Percentiles rank a stretch among this genome's conserved stretches.
Conservation (phyloP, 805 yeast genomes). For the Metschnikowia aberdeeniae region DNA sequence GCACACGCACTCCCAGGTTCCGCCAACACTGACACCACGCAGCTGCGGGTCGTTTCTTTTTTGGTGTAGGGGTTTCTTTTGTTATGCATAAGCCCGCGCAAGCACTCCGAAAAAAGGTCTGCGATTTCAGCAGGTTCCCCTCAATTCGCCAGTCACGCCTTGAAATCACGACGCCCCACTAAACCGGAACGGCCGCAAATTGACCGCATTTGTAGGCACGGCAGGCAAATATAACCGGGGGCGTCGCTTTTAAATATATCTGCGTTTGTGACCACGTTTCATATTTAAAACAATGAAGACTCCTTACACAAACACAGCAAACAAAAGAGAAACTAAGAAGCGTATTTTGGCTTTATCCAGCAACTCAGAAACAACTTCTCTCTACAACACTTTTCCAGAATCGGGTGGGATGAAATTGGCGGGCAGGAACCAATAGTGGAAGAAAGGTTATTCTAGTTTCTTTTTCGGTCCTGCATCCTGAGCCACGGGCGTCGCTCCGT, state of each 20-base stretch:
- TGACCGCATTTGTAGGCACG: not conserved
- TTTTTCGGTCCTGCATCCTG: conserved; percentile 1
- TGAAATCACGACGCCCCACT: not conserved
- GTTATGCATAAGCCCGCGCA: not conserved
- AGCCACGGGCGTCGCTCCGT: not conserved
- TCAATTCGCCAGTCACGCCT: not conserved
- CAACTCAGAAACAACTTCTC: too few relatives aligned
- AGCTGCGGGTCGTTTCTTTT: not conserved
- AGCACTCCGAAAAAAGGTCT: conserved; percentile 3
- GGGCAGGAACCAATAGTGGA: too few relatives aligned
- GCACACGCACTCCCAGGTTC: too few relatives aligned
- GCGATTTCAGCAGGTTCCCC: not conserved
- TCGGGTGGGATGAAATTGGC: too few relatives aligned
- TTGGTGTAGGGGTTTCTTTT: not conserved
- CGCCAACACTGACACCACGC: not conserved
- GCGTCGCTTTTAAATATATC: not conserved
- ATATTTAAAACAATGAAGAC: not conserved
- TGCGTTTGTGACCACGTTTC: not conserved
- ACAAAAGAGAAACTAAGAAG: too few relatives aligned
- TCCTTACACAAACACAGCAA: not conserved
- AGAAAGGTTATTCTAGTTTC: not conserved
- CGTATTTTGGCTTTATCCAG: too few relatives aligned
- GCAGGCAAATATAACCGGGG: not conserved
- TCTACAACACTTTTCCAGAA: too few relatives aligned
- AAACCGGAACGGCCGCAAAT: not conserved